Percentiles rank a stretch among this genome's conserved stretches.
Evolutionary conservation across 2,329 filamentous ascomycete species (phyloP).

Genomic region (Eutypella sp.): DNA sequence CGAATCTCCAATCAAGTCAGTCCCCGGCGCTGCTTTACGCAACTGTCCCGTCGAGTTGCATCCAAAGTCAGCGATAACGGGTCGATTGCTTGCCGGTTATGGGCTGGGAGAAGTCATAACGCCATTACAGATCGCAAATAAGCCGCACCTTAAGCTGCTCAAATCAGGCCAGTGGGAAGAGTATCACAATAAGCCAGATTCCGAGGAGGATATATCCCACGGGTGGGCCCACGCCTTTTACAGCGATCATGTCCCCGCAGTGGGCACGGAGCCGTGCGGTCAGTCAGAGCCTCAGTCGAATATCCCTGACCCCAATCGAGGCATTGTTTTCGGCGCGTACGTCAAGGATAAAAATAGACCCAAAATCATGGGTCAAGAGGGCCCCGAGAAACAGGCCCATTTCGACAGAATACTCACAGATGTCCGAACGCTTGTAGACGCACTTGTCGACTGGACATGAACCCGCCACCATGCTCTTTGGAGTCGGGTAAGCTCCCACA

Average conservation of each 20-base stretch:
- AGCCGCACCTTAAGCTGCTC: slow-evolving; percentile 47
- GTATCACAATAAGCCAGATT: slow-evolving; percentile 40
- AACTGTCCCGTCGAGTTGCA: slow-evolving; percentile 8
- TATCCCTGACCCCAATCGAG: slow-evolving; percentile 35
- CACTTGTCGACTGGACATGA: slow-evolving; percentile 12
- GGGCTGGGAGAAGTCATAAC: slow-evolving; percentile 45
- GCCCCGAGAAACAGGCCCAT: slow-evolving; percentile 27
- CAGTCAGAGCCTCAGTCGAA: slow-evolving; percentile 9
- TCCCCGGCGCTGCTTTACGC: neutral
- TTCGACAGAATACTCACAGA: slow-evolving; percentile 43
- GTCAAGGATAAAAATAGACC: slow-evolving; percentile 39
- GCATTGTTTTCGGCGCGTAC: slow-evolving; percentile 54
- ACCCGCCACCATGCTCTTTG: neutral
- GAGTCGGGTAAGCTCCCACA: too few species aligned
- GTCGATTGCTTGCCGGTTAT: slow-evolving; percentile 50
- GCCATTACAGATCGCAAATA: slow-evolving; percentile 47
- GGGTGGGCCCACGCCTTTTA: slow-evolving; percentile 52
- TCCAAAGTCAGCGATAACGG: slow-evolving; percentile 31
- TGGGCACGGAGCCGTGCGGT: slow-evolving; percentile 16
- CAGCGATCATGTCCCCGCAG: slow-evolving; percentile 30
- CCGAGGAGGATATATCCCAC: slow-evolving; percentile 40
- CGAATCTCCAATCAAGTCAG: neutral
- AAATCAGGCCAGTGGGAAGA: slow-evolving; percentile 48
- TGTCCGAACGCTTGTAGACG: slow-evolving; percentile 46
- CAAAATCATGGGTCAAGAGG: slow-evolving; percentile 28